These are phyloP conservation scores for Inonotus obliquus DNA, from an alignment of 1,284 basidiomycete species.

Conservation along the genomic window DNA sequence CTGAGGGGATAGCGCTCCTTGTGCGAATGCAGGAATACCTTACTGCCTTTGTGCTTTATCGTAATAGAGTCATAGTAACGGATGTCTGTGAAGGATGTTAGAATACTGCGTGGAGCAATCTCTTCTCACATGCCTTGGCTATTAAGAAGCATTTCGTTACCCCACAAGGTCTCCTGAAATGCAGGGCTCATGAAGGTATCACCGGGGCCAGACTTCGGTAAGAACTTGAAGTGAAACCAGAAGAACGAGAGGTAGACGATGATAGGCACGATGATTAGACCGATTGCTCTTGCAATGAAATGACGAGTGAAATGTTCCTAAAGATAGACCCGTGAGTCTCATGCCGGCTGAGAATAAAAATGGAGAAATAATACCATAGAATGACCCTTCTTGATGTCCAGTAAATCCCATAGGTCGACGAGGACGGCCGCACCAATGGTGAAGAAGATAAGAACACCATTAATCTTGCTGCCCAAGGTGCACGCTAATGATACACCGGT, in stretches of 20 bases:
- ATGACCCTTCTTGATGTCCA: slow-evolving; percentile 83
- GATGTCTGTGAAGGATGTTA: slow-evolving; percentile 58
- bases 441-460: slow-evolving; percentile 89
- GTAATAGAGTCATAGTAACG: slow-evolving; percentile 90
- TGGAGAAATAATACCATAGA: slow-evolving; percentile 61
- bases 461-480: slow-evolving; percentile 98
- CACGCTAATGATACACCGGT: slow-evolving; percentile 94
- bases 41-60: slow-evolving; percentile 88
- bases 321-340: not conserved
- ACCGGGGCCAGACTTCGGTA: slow-evolving; percentile 89
- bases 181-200: slow-evolving; percentile 97
- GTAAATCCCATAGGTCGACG: slow-evolving; percentile 91
- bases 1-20: slow-evolving; percentile 85
- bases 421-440: slow-evolving; percentile 89
- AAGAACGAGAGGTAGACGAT: slow-evolving; percentile 94
- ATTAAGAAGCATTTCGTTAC: slow-evolving; percentile 88
- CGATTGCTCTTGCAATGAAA: slow-evolving; percentile 81
- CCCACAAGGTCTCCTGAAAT: slow-evolving; percentile 94
- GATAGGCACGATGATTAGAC: slow-evolving; percentile 87
- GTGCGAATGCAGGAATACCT: slow-evolving; percentile 93
- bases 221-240: slow-evolving; percentile 91
- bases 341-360: slow-evolving; percentile 8
- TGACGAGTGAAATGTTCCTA: slow-evolving; percentile 90
- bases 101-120: not conserved
- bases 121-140: slow-evolving; percentile 65